Evolutionary conservation across 768 basidiomycete species (phyloP), one percentile per base, ranked within the genome.

Genomic region (Leucogyrophana mollusca): DNA sequence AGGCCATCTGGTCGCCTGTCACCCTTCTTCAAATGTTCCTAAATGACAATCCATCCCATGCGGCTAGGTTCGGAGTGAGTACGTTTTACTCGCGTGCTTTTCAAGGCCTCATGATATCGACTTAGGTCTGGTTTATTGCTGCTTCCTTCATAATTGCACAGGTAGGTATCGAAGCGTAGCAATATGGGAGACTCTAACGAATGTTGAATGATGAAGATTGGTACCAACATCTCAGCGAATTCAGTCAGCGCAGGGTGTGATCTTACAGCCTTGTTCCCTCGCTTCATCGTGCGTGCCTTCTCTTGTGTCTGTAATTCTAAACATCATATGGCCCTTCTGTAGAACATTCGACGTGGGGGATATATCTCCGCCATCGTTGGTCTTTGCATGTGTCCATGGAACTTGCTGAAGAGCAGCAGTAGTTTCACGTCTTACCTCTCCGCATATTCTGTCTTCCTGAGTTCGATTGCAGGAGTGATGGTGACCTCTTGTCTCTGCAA

Each of bases 381-480:
- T 4, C 61, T 88, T 36, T 77, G 73, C 60, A 86, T 86, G 72
- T 73, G 80, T 21, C 85, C 85, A 0, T 86, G 85, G 85, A 82
- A 83, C 47, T 59, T 87, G 14, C 71, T 86, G 48, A 78, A 81
- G 58, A 76, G 71, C 55, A 83, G 80, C 65, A 87, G 80, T 61
- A 77, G 71, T 49, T 89, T 90, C 64, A 81, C 84, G 11, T 83
- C 84, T 22, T 89, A 89, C 60, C 78, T 90, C 18, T 83, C 83
- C 8, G 83, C 85, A 4, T 90, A 87, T 64, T 82, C 81, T 4
- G 86, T 86, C 42, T 89, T 84, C 73, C 69, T 87, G 34, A 83
- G 80, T 43, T 86, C 86, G 22, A 87, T 90, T 57, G 83, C 82
- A n/a, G 83, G 84, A 14, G 84, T 87, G 32, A 85, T 87, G 80